Percentiles rank a stretch among this genome's conserved stretches.
phyloP scores from a whole-genome alignment of 352 stramenopile species.

The Detonula confervacea region DNA sequence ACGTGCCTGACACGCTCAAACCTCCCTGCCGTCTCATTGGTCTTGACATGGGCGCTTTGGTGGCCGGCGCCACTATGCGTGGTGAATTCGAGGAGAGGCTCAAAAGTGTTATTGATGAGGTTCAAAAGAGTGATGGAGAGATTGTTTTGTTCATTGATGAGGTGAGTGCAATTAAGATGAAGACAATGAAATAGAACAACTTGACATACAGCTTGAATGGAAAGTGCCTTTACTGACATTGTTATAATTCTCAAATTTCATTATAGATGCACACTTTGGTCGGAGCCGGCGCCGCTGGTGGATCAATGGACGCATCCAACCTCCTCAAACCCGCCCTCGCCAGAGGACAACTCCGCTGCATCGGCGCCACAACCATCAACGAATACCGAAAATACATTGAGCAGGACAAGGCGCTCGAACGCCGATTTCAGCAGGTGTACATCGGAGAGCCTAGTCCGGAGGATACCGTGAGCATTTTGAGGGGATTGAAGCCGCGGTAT shows the following conservation, averaged over 20 bases:
- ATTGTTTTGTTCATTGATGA: slow-evolving; percentile 97
- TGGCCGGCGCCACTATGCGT: slow-evolving; percentile 93
- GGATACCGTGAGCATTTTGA: too few species aligned
- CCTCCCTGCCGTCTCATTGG: slow-evolving; percentile 90
- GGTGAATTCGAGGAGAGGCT: slow-evolving; percentile 98
- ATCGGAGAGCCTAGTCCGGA: too few species aligned
- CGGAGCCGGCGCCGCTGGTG: slow-evolving; percentile 77
- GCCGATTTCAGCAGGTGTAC: too few species aligned
- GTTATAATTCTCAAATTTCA: too few species aligned
- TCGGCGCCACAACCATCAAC: slow-evolving; percentile 95
- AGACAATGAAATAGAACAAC: too few species aligned
- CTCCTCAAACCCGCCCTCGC: slow-evolving; percentile 95
- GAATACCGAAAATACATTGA: too few species aligned
- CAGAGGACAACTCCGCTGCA: slow-evolving; percentile 90
- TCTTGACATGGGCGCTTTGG: slow-evolving; percentile 92
- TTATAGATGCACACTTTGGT: too few species aligned
- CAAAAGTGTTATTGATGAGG: slow-evolving; percentile 93
- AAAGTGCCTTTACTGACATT: too few species aligned
- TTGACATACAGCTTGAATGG: too few species aligned
- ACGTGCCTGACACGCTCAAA: slow-evolving; percentile 96
- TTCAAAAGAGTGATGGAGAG: slow-evolving; percentile 91
- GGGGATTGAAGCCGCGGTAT: too few species aligned
- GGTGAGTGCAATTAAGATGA: slow-evolving; percentile 95
- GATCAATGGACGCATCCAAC: slow-evolving; percentile 95
- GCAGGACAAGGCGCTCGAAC: too few species aligned